Evolutionary conservation across 106 monocot species (phyloP).

Genomic region (Dendrobium catenatum): DNA sequence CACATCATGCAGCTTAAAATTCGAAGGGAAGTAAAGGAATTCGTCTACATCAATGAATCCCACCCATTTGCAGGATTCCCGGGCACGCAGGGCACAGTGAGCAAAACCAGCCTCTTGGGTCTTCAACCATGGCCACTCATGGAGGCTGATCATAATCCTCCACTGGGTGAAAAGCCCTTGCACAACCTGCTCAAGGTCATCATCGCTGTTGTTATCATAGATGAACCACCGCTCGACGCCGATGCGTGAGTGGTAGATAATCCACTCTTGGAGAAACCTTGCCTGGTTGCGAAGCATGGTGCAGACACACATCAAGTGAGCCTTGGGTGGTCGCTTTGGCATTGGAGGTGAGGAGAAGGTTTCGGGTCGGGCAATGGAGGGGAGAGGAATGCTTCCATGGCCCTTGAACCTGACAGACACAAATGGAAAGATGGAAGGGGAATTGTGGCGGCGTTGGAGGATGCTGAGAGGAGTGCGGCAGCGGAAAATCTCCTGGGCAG

Average conservation of each 20-base stretch:
- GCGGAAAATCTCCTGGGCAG: constrained; percentile 85
- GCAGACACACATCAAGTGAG: constrained; percentile 78
- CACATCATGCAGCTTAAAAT: constrained; percentile 32
- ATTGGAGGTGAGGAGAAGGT: background rate
- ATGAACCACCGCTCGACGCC: constrained; percentile 88
- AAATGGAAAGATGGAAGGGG: constrained; percentile 18
- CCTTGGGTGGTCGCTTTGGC: constrained; percentile 2
- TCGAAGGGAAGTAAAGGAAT: constrained; percentile 66
- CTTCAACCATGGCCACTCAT: constrained; percentile 90
- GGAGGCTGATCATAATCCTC: constrained; percentile 36
- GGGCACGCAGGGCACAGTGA: constrained; percentile 74
- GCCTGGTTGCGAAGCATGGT: constrained; percentile 98
- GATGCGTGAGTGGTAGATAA: constrained; percentile 59
- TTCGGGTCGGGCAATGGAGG: constrained; percentile 55
- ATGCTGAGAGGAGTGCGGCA: constrained; percentile 75
- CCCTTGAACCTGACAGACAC: constrained; percentile 60
- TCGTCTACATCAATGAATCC: constrained; percentile 98
- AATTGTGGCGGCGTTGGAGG: constrained; percentile 20
- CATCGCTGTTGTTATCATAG: constrained; percentile 96
- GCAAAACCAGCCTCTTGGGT: constrained; percentile 96
- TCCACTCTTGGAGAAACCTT: constrained; percentile 79
- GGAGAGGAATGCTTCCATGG: constrained; percentile 37
- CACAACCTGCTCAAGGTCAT: constrained; percentile 42
- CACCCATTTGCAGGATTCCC: constrained; percentile 68
- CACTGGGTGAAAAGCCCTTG: constrained; percentile 10